Percentiles rank a stretch among this genome's conserved stretches.
Evolutionary conservation across 148 eudicot genomes (phyloP).

Genomic region (Polygonum maritimum): DNA sequence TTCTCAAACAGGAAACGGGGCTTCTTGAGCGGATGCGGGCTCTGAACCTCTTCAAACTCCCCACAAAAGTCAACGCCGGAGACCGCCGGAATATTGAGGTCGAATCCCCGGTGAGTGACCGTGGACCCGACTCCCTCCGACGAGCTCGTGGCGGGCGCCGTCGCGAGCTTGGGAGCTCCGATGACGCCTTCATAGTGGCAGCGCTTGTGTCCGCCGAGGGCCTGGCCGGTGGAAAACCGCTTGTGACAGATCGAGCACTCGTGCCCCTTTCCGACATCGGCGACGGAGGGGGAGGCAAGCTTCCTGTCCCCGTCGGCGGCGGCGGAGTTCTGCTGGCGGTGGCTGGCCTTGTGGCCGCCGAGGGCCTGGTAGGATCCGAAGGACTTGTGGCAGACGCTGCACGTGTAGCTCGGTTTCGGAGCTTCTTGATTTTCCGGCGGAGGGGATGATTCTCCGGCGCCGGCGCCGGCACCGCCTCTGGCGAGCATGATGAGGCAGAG

Average conservation of each 20-base stretch:
- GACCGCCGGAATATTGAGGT: slow-evolving; percentile 42
- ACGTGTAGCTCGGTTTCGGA: not conserved
- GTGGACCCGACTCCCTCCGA: slow-evolving; percentile 6
- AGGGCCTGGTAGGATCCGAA: slow-evolving; percentile 17
- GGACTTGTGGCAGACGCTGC: slow-evolving; percentile 9
- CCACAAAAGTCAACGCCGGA: slow-evolving; percentile 11
- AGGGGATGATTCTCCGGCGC: not conserved
- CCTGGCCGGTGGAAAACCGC: slow-evolving; percentile 17
- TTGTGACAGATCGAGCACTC: slow-evolving; percentile 51
- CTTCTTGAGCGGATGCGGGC: slow-evolving; percentile 87
- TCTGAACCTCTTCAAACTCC: slow-evolving; percentile 71
- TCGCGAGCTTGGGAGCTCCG: not conserved
- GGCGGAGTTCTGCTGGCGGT: slow-evolving; percentile 9
- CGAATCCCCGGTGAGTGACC: slow-evolving; percentile 29
- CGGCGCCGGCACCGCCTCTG: slow-evolving; percentile 2
- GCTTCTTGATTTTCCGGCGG: not conserved
- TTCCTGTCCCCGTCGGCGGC: not conserved
- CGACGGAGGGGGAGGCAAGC: not conserved
- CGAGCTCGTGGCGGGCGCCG: not conserved
- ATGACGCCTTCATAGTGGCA: slow-evolving; percentile 37
- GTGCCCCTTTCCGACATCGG: slow-evolving; percentile 20
- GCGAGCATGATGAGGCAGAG: slow-evolving; percentile 27
- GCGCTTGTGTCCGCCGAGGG: slow-evolving; percentile 30
- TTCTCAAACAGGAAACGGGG: slow-evolving; percentile 22
- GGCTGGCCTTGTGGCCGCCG: slow-evolving; percentile 21